A percentile compares a stretch with the other conserved stretches of the same genome.
Evolutionary conservation across 495 filamentous ascomycete genomes (phyloP).

Genomic region (Xylaria intraflava): DNA sequence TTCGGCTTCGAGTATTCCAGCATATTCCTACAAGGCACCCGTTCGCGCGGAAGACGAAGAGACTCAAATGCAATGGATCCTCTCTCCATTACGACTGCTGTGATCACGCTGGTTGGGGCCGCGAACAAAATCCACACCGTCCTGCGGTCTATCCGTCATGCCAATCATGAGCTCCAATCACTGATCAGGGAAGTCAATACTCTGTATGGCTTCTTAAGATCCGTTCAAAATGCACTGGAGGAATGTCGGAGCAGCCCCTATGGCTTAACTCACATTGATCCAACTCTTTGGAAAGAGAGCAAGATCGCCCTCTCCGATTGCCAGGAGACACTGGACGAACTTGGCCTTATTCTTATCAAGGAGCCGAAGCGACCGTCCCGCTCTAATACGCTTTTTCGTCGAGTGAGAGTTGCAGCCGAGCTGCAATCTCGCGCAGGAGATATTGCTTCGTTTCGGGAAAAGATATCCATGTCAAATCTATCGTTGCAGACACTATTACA

Average conservation of each 20-base stretch:
- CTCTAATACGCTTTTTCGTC: slow-evolving; percentile 10
- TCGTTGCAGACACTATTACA: slow-evolving; percentile 13
- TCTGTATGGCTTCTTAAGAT: slow-evolving; percentile 9
- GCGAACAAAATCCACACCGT: slow-evolving; percentile 9
- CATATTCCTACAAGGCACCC: neutral
- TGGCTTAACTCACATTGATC: slow-evolving; percentile 12
- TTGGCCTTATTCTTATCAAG: slow-evolving; percentile 2
- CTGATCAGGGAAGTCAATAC: slow-evolving; percentile 7
- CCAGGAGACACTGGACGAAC: slow-evolving; percentile 6
- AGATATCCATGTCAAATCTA: slow-evolving; percentile 14
- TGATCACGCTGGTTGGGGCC: slow-evolving; percentile 17
- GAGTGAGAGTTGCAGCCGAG: slow-evolving; percentile 9
- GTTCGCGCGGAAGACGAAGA: neutral
- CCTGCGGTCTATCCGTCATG: slow-evolving; percentile 9
- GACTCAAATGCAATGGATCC: slow-evolving; percentile 14
- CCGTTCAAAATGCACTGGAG: slow-evolving; percentile 10
- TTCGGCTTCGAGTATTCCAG: neutral
- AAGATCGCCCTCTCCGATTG: slow-evolving; percentile 11
- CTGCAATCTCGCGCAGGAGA: slow-evolving; percentile 5
- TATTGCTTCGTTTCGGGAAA: slow-evolving; percentile 12
- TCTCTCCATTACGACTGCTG: slow-evolving; percentile 17
- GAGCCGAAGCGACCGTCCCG: slow-evolving; percentile 7
- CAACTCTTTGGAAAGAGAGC: slow-evolving; percentile 11
- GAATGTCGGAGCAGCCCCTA: slow-evolving; percentile 9
- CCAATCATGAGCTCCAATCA: slow-evolving; percentile 1